Conservation (phyloP, 169 alveolate species). For the Plasmodium gaboni region DNA sequence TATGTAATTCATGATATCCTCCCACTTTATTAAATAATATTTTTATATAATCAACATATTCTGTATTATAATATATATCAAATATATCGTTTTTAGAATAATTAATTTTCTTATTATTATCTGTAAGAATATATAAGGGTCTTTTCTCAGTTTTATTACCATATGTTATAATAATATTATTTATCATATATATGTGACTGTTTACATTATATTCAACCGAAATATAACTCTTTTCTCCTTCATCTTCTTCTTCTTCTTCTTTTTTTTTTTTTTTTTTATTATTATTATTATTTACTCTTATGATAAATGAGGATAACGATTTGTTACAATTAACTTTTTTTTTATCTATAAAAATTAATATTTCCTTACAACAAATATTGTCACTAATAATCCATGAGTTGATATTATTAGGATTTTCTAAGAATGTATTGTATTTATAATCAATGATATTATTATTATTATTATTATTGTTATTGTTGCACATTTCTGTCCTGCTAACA, state of each 20-base stretch:
- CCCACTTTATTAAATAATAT: slow-evolving; percentile 19
- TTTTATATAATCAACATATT: slow-evolving; percentile 22
- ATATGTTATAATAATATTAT: slow-evolving; percentile 17
- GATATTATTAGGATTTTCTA: too few relatives aligned
- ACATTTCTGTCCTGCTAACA: background rate
- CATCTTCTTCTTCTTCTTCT: background rate
- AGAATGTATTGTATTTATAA: too few relatives aligned
- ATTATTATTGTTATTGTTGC: background rate
- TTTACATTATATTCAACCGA: slow-evolving; percentile 34
- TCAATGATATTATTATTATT: background rate
- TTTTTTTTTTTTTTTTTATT: slow-evolving; percentile 25
- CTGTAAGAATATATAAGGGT: slow-evolving; percentile 30
- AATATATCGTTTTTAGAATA: slow-evolving; percentile 14
- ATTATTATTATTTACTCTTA: slow-evolving; percentile 14
- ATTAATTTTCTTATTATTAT: slow-evolving; percentile 23
- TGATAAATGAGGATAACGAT: slow-evolving; percentile 22
- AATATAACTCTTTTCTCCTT: slow-evolving; percentile 28
- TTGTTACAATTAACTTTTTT: slow-evolving; percentile 21
- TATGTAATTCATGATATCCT: slow-evolving; percentile 2
- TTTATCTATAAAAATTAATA: slow-evolving; percentile 40
- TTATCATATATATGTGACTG: slow-evolving; percentile 14
- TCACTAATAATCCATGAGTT: slow-evolving; percentile 7
- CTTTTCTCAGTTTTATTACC: background rate
- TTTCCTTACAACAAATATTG: slow-evolving; percentile 30
- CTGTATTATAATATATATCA: slow-evolving; percentile 32